These are phyloP conservation scores for Dichotomopilus funicola DNA, from an alignment of 2,329 filamentous ascomycete species.

Conservation along the genomic window DNA sequence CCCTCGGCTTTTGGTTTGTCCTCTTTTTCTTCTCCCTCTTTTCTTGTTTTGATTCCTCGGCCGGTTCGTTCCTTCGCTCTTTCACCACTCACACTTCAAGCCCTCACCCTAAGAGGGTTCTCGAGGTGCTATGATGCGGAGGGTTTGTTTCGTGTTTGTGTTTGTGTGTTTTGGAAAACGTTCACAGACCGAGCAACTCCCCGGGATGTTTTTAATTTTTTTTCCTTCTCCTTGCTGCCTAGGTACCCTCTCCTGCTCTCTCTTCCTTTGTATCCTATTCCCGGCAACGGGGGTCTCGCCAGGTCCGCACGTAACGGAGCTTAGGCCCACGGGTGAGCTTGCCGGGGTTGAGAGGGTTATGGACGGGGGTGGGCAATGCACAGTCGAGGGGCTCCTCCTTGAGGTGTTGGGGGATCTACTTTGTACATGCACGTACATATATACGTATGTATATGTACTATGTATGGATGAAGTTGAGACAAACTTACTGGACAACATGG, in stretches of 20 bases:
- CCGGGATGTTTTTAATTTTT: background rate
- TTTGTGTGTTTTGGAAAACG: too few relatives aligned
- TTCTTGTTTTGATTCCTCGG: background rate
- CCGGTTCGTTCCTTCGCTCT: background rate
- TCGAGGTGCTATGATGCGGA: too few relatives aligned
- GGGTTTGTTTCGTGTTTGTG: too few relatives aligned
- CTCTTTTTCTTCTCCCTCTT: background rate
- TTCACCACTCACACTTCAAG: background rate
- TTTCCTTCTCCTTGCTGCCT: background rate
- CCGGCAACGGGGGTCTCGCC: conserved; percentile 2
- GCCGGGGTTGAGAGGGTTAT: too few relatives aligned
- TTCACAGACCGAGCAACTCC: too few relatives aligned
- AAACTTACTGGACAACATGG: too few relatives aligned
- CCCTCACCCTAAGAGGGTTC: background rate
- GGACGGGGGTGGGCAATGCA: conserved; percentile 19
- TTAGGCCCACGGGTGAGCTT: background rate
- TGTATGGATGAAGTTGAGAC: too few relatives aligned
- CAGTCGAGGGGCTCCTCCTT: too few relatives aligned
- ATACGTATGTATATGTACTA: too few relatives aligned
- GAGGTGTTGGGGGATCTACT: too few relatives aligned
- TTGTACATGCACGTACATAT: too few relatives aligned
- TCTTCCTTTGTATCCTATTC: background rate
- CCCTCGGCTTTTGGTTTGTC: background rate
- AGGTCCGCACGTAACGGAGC: conserved; percentile 4
- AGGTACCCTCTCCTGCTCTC: background rate